A percentile compares a stretch with the other conserved stretches of the same genome.
These are phyloP conservation scores for Claviceps humidiphila DNA, from an alignment of 2,329 filamentous ascomycete genomes.

Conservation along the genomic window DNA sequence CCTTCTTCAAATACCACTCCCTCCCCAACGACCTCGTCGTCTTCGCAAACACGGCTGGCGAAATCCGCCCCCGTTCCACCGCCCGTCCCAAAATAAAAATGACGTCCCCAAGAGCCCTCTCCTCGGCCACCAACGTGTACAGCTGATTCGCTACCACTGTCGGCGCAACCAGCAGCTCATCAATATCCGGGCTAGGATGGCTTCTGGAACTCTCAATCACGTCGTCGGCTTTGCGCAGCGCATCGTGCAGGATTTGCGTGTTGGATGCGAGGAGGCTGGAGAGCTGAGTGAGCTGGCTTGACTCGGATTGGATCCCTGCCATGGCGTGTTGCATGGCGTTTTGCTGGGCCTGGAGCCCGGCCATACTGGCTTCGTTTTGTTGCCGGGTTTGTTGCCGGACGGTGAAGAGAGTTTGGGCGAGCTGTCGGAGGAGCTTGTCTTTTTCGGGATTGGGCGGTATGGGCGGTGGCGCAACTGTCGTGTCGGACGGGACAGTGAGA, in stretches of 20 bases:
- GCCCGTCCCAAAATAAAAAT: constrained; percentile 70
- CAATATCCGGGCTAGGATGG: constrained; percentile 62
- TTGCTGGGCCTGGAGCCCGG: constrained; percentile 67
- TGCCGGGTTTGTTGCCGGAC: constrained; percentile 55
- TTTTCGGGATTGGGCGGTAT: constrained; percentile 95
- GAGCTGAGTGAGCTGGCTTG: constrained; percentile 56
- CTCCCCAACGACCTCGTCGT: constrained; percentile 61
- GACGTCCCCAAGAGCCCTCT: constrained; percentile 72
- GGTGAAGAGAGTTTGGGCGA: constrained; percentile 55
- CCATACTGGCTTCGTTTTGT: constrained; percentile 62
- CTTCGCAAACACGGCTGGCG: constrained; percentile 63
- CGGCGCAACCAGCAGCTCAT: constrained; percentile 84
- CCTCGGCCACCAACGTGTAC: constrained; percentile 79
- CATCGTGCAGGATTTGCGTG: constrained; percentile 62
- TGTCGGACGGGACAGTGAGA: constrained; percentile 32
- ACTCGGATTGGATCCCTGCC: constrained; percentile 58
- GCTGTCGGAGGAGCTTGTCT: constrained; percentile 66
- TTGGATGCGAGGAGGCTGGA: constrained; percentile 62
- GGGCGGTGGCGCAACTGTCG: constrained; percentile 56
- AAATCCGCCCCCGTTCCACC: constrained; percentile 58
- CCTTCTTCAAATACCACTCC: constrained; percentile 78
- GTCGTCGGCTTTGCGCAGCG: constrained; percentile 63
- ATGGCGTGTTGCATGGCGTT: constrained; percentile 61
- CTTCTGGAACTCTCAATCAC: constrained; percentile 61
- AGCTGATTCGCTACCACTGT: constrained; percentile 88